Conservation (phyloP, 148 eudicot genomes). For the Nyssa sinensis region DNA sequence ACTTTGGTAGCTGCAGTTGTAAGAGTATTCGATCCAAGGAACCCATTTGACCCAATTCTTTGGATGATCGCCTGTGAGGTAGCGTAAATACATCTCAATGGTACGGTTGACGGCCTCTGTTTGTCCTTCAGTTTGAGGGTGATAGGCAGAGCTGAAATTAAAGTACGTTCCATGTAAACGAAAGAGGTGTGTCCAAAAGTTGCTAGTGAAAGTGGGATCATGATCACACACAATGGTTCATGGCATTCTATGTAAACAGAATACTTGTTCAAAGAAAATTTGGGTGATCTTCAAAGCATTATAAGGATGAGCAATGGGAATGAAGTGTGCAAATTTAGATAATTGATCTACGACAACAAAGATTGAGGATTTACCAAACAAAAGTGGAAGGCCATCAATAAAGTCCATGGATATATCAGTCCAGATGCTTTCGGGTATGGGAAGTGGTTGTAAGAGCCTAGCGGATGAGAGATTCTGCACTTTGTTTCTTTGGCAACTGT, state of each 20-base stretch:
- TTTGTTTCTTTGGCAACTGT: background rate
- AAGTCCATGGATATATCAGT: background rate
- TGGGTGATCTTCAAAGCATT: background rate
- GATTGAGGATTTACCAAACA: background rate
- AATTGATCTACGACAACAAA: background rate
- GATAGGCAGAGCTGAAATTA: background rate
- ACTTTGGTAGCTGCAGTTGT: no score
- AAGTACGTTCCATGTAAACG: background rate
- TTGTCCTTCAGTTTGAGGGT: background rate
- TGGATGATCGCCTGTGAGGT: background rate
- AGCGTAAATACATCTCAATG: background rate
- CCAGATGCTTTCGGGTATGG: background rate
- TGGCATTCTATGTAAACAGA: no score
- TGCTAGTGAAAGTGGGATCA: background rate
- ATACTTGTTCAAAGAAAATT: no score
- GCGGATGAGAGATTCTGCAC: background rate
- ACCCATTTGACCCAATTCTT: no score
- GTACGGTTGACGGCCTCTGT: background rate
- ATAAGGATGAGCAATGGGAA: background rate
- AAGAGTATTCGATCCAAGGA: no score
- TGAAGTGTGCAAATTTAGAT: background rate
- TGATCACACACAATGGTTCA: conserved; percentile 1
- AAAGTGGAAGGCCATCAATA: background rate
- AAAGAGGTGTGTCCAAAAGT: background rate
- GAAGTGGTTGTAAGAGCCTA: background rate